Percentiles rank a stretch among this genome's conserved stretches.
Evolutionary conservation across 768 basidiomycete genomes (phyloP).

Genomic region (Trametes cubensis): DNA sequence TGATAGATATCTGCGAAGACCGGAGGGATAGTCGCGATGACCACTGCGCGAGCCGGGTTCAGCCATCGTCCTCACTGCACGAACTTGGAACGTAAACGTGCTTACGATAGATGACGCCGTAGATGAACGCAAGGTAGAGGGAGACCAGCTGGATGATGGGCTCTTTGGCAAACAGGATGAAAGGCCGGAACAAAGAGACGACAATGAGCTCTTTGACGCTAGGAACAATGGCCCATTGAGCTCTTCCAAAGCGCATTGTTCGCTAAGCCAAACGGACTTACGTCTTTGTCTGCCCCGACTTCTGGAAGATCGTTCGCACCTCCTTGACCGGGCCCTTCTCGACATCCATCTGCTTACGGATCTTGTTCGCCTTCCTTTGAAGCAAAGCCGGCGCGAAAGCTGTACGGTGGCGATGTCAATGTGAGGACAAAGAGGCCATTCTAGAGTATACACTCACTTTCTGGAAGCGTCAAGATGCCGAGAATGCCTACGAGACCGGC

Average conservation of each 20-base stretch:
- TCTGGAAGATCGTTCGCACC: conserved; percentile 53
- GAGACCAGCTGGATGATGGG: conserved; percentile 71
- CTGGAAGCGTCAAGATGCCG: conserved; percentile 60
- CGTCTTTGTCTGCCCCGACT: conserved; percentile 46
- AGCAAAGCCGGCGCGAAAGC: conserved; percentile 40
- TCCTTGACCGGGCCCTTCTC: conserved; percentile 45
- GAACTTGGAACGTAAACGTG: conserved; percentile 8
- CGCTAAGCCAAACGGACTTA: not conserved
- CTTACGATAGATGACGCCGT: conserved; percentile 62
- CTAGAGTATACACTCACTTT: conserved; percentile 50
- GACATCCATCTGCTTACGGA: conserved; percentile 47
- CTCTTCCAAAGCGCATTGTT: no score
- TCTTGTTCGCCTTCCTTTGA: conserved; percentile 52
- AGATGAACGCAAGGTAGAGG: conserved; percentile 70
- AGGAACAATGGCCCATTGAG: not conserved
- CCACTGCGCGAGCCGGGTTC: conserved; percentile 44
- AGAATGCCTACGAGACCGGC: conserved; percentile 55
- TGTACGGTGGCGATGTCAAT: not conserved
- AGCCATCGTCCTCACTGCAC: no score
- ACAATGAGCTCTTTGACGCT: conserved; percentile 58
- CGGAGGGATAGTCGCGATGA: conserved; percentile 63
- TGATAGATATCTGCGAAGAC: conserved; percentile 61
- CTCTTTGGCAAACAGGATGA: conserved; percentile 60
- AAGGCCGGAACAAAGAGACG: conserved; percentile 66
- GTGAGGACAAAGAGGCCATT: not conserved